These are phyloP conservation scores for Fusarium piperis DNA, from an alignment of 2,329 filamentous ascomycete species.

Conservation along the genomic window DNA sequence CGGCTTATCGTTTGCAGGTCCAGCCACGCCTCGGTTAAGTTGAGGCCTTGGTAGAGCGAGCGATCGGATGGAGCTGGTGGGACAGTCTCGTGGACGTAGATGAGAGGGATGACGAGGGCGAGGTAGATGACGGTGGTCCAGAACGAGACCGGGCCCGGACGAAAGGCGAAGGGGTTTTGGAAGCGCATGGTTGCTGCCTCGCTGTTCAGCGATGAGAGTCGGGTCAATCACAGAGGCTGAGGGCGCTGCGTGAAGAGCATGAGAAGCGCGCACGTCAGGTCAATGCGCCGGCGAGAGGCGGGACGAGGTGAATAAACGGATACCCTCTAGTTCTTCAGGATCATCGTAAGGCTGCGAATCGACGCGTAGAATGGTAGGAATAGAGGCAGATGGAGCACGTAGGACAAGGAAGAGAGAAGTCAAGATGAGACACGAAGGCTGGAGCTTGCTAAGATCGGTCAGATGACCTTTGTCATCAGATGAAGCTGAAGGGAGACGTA, in stretches of 20 bases:
- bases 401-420: slow-evolving; percentile 12
- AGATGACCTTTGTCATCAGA: slow-evolving; percentile 21
- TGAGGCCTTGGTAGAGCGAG: slow-evolving; percentile 68
- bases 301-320: background rate
- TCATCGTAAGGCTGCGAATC: slow-evolving; percentile 16
- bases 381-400: slow-evolving; percentile 17
- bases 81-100: slow-evolving; percentile 80
- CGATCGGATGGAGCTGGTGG: slow-evolving; percentile 68
- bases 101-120: slow-evolving; percentile 75
- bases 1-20: slow-evolving; percentile 81
- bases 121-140: slow-evolving; percentile 81
- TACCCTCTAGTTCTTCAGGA: slow-evolving; percentile 16
- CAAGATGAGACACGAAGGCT: slow-evolving; percentile 25
- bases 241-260: background rate
- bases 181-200: slow-evolving; percentile 40
- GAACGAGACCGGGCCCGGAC: slow-evolving; percentile 82
- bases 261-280: slow-evolving; percentile 14
- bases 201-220: slow-evolving; percentile 4
- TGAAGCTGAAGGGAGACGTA: background rate
- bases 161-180: slow-evolving; percentile 76
- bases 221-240: slow-evolving; percentile 7
- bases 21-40: slow-evolving; percentile 86
- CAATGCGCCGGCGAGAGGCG: slow-evolving; percentile 3
- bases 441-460: slow-evolving; percentile 19
- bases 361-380: slow-evolving; percentile 15